Conservation (phyloP, 225 moss, liverwort and hornwort species). For the Antitrichia curtipendula region DNA sequence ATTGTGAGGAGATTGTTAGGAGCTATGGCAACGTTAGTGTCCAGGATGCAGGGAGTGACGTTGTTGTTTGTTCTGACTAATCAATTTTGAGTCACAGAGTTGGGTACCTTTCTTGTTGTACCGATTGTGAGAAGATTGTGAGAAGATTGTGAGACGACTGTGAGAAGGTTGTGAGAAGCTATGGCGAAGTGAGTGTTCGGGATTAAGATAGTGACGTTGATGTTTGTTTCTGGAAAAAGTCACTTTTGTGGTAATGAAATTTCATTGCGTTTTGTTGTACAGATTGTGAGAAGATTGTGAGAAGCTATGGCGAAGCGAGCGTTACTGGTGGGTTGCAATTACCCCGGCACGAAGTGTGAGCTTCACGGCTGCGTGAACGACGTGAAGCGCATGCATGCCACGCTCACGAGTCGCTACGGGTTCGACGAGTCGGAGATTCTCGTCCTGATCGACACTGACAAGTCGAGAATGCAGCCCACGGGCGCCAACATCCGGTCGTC, state of each 20-base stretch:
- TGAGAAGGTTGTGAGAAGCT: neutral
- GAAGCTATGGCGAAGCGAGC: constrained; percentile 51
- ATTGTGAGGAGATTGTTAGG: neutral
- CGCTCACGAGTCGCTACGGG: constrained; percentile 37
- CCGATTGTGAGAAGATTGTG: neutral
- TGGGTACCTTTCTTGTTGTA: neutral
- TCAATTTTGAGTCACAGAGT: neutral
- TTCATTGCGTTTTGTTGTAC: neutral
- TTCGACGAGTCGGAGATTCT: constrained; percentile 62
- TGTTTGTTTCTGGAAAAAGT: neutral
- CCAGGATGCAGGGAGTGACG: neutral
- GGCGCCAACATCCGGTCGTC: constrained; percentile 72
- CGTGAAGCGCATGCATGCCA: constrained; percentile 58
- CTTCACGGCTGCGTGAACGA: constrained; percentile 88
- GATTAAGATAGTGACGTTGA: neutral
- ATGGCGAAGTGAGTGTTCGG: neutral
- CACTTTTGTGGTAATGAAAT: neutral
- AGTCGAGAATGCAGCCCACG: constrained; percentile 47
- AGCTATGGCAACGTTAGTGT: neutral
- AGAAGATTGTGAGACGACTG: neutral
- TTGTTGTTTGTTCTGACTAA: neutral
- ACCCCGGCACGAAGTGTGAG: constrained; percentile 77
- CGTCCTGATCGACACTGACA: constrained; percentile 64
- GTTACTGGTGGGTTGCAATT: constrained; percentile 77
- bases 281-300: neutral